These are phyloP conservation scores for Phaeolepiota aurea DNA, from an alignment of 768 basidiomycete genomes.

Conservation along the genomic window DNA sequence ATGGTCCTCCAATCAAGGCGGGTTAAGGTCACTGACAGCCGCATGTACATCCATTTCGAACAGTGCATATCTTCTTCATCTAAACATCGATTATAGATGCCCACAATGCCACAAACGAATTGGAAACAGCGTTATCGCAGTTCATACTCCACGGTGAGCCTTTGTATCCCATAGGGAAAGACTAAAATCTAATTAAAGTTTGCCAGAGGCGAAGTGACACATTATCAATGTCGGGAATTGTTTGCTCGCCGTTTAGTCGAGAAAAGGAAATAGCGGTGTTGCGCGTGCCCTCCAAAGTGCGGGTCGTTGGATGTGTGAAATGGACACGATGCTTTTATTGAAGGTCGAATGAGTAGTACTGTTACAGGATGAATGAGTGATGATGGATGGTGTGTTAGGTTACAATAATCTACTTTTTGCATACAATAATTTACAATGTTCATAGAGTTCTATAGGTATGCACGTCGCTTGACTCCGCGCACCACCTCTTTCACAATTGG, in stretches of 20 bases:
- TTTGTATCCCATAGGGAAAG: constrained; percentile 5
- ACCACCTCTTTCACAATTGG: constrained; percentile 58
- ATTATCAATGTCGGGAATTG: constrained; percentile 89
- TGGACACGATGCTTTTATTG: too few relatives aligned
- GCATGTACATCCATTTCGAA: constrained; percentile 81
- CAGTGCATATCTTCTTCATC: constrained; percentile 2
- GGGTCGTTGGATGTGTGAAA: too few relatives aligned
- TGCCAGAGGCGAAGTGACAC: constrained; percentile 92
- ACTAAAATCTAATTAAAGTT: too few relatives aligned
- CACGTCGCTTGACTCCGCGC: constrained; percentile 43
- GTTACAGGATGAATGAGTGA: too few relatives aligned
- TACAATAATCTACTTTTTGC: constrained; percentile 7
- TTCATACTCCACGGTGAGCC: constrained; percentile 80
- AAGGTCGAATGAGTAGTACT: too few relatives aligned
- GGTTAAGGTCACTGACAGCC: constrained; percentile 85
- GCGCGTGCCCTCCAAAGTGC: too few relatives aligned
- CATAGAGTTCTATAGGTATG: constrained; percentile 25
- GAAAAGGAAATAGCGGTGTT: too few relatives aligned
- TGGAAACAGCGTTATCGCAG: constrained; percentile 89
- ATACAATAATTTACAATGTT: constrained; percentile 20
- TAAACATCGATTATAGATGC: constrained; percentile 45
- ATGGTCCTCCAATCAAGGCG: constrained; percentile 72
- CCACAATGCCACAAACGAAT: constrained; percentile 94
- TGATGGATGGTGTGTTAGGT: background rate
- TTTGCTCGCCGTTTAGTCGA: constrained; percentile 56